phyloP scores from a whole-genome alignment of 2,329 filamentous ascomycete species.

The Microsporum audouinii region DNA sequence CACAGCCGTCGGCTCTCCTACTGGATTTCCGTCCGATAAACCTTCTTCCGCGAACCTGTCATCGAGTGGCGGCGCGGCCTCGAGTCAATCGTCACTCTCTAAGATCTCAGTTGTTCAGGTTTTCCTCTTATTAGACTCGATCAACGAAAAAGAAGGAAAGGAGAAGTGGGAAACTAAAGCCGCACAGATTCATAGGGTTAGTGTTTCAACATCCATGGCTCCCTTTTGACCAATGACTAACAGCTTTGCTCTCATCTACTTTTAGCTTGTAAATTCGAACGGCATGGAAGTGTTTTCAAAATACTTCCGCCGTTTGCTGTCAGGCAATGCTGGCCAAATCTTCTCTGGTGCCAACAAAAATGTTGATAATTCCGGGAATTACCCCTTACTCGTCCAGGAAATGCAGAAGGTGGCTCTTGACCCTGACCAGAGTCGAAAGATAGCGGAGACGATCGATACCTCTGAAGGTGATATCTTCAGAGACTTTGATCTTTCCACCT shows the following conservation, averaged over 20 bases:
- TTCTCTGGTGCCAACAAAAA: constrained; percentile 68
- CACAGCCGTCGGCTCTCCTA: constrained; percentile 43
- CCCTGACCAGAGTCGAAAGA: constrained; percentile 71
- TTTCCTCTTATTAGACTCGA: constrained; percentile 82
- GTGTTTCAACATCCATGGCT: constrained; percentile 17
- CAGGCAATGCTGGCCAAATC: constrained; percentile 81
- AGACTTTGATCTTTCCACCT: constrained; percentile 90
- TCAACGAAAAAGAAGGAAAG: constrained; percentile 86
- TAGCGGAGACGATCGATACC: constrained; percentile 84
- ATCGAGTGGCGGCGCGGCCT: constrained; percentile 32
- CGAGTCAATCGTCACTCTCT: constrained; percentile 54
- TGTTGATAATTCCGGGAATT: constrained; percentile 66
- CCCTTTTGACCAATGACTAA: neutral
- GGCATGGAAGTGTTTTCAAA: constrained; percentile 98
- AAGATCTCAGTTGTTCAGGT: constrained; percentile 95
- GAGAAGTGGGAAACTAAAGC: constrained; percentile 86
- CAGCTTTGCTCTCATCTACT: neutral
- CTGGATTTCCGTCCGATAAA: constrained; percentile 43
- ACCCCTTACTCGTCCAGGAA: constrained; percentile 69
- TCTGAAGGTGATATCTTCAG: constrained; percentile 87
- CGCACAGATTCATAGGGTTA: constrained; percentile 83
- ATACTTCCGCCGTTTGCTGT: constrained; percentile 87
- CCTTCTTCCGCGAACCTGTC: constrained; percentile 24
- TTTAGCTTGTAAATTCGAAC: constrained; percentile 85
- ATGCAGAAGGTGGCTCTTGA: constrained; percentile 76